Evolutionary conservation across 352 stramenopile genomes (phyloP), one percentile per base, ranked within the genome.

Genomic region (Pythium scleroteichum): DNA sequence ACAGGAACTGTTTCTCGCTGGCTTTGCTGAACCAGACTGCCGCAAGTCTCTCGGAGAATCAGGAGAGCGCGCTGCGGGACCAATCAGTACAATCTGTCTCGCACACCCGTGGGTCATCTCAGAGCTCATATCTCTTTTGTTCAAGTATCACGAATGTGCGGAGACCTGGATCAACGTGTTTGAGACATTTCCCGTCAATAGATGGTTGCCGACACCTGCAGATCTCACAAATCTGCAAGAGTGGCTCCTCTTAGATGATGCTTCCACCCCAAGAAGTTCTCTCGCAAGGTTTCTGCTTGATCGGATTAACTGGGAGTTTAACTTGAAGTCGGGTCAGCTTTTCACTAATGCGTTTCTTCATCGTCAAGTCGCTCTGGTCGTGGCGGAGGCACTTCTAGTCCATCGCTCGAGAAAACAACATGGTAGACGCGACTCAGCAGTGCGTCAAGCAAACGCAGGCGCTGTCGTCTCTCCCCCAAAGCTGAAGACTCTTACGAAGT

Each of bases 101-200:
- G 56, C 69, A 0, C 71, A 79, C 50, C 71, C 71, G 8, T 63
- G 56, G 57, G 56, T 73, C 2, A 70, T 77, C 22, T 80, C 72
- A 2, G 68, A 80, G 57, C 53, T 80, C 6, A 72, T 80, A 9
- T 63, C 72, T 16, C 39, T 80, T 12, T 27, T 80, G 4, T 70
- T 73, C 41, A 89, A 93, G 59, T 92, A 92, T 53, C 84, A 95
- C 38, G 75, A 90, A 51, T 92, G 84, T 53, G 79, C 80, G 0
- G 80, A 78, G 24, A 91, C 82, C 0, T 92, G 84, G 78, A 89
- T 92, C 45, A 70, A 90, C 33, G 78, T 95, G 8, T 94, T 95
- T 22, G 82, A 93, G 55, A 92, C 78, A 22, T 90, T 95, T 62
- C 86, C 86, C 9, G 80, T 95, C n/a, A 92, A 92, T 65, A 76